These are phyloP conservation scores for Mycena galopus DNA, from an alignment of 768 basidiomycete genomes.

Conservation along the genomic window DNA sequence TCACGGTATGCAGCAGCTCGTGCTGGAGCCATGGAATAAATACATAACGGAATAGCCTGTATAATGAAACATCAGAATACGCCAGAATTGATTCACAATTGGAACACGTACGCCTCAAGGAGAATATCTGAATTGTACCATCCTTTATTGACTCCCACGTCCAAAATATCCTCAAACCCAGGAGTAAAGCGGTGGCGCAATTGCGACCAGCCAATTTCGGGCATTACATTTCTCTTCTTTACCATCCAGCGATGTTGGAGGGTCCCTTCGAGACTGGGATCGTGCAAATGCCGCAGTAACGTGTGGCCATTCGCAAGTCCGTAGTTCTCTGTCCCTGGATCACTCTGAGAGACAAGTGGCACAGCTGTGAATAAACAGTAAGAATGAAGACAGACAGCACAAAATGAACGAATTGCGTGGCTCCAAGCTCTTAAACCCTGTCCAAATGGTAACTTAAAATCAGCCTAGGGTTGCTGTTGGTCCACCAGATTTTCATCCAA, in stretches of 20 bases:
- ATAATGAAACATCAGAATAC: too few relatives aligned
- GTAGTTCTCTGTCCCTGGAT: too few relatives aligned
- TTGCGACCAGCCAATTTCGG: slow-evolving; percentile 55
- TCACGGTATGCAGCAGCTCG: too few relatives aligned
- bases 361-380: slow-evolving; percentile 43
- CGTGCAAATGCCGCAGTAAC: too few relatives aligned
- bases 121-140: slow-evolving; percentile 45
- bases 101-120: slow-evolving; percentile 41
- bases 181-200: slow-evolving; percentile 48
- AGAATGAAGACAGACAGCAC: too few relatives aligned
- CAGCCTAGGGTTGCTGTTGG: slow-evolving; percentile 44
- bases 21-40: too few relatives aligned
- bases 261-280: too few relatives aligned
- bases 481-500: slow-evolving; percentile 53
- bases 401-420: slow-evolving; percentile 32
- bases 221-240: slow-evolving; percentile 51
- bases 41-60: too few relatives aligned
- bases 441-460: slow-evolving; percentile 46
- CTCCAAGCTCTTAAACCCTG: slow-evolving; percentile 10
- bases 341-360: too few relatives aligned
- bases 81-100: too few relatives aligned
- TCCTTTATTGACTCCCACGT: too few relatives aligned
- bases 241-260: slow-evolving; percentile 53
- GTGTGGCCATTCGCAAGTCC: too few relatives aligned
- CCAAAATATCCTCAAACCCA: slow-evolving; percentile 53